Evolutionary conservation across 2,329 filamentous ascomycete genomes (phyloP), one percentile per base, ranked within the genome.

Genomic region (Aspergillaceae sp.): DNA sequence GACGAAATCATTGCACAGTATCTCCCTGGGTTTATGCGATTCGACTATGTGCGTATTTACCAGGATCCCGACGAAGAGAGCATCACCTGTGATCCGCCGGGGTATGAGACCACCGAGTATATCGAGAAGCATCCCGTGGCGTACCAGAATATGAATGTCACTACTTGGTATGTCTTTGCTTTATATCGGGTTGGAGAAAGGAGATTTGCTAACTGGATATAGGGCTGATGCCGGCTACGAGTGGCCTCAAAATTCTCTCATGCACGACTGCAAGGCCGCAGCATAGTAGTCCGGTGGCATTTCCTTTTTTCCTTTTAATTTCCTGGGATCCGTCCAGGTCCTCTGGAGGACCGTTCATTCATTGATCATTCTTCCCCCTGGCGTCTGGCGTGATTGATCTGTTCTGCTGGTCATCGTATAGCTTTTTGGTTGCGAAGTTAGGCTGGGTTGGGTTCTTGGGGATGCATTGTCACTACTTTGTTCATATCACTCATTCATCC

Each of bases 11-110:
- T 86, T 27, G 67, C 62, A 4, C 56, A 72, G 10, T 65, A 78
- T 38, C 71, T 84, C 56, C 83, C 83, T 2, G 82, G 79, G 2
- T 79, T 72, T 2, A 83, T 86, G 75, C 73, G 81, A 2, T 70
- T 86, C 47, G 83, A 86, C 62, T 86, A 85, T 59, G 73, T 87
- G 45, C 77, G 83, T 9, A 83, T 86, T 43, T 86, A 86, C 57
- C 82, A 86, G 61, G 77, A 82, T 50, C 73, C 75, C 9, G 74
- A 77, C 44, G 69, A 73, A 8, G 71, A 75, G 55, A 73, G 73
- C 35, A 57, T 84, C 42, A 84, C 82, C 10, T 87, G 83, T 62
- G 83, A 87, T 65, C 83, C 83, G 2, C 70, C 72, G 0, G 82
- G 77, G 0, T 86, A 81, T 58, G 75, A 77, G 46, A 87, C 83